Evolutionary conservation across 2,329 filamentous ascomycete genomes (phyloP).

Genomic region (Aureobasidium pullulans): DNA sequence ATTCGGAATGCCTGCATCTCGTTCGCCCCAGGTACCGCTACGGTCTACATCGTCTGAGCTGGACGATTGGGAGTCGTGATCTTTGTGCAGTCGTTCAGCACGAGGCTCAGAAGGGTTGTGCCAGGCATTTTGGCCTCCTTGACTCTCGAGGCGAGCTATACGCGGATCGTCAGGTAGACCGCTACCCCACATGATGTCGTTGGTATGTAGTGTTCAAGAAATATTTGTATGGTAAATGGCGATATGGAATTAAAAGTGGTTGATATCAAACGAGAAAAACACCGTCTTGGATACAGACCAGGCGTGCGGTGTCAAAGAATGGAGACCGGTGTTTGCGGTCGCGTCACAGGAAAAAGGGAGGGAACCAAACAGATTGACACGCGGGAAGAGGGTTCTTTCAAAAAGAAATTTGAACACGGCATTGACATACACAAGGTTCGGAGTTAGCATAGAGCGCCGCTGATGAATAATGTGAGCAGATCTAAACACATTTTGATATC

Average conservation of each 20-base stretch:
- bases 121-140: constrained; percentile 11
- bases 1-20: constrained; percentile 48
- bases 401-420: constrained; percentile 3
- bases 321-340: neutral
- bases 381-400: neutral
- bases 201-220: neutral
- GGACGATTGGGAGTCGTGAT: constrained; percentile 3
- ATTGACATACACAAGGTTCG: neutral
- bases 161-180: constrained; percentile 9
- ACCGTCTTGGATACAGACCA: neutral
- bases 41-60: constrained; percentile 14
- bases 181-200: constrained; percentile 11
- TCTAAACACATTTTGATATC: constrained; percentile 13
- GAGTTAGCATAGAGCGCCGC: constrained; percentile 7
- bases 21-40: constrained; percentile 56
- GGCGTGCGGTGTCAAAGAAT: neutral
- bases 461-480: constrained; percentile 12
- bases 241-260: neutral
- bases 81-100: constrained; percentile 1
- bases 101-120: constrained; percentile 9
- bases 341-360: neutral
- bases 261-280: neutral
- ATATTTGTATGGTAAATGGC: neutral
- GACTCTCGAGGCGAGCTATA: neutral
- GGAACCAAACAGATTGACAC: neutral